These are phyloP conservation scores for Cornus florida DNA, from an alignment of 148 eudicot genomes.

Conservation along the genomic window DNA sequence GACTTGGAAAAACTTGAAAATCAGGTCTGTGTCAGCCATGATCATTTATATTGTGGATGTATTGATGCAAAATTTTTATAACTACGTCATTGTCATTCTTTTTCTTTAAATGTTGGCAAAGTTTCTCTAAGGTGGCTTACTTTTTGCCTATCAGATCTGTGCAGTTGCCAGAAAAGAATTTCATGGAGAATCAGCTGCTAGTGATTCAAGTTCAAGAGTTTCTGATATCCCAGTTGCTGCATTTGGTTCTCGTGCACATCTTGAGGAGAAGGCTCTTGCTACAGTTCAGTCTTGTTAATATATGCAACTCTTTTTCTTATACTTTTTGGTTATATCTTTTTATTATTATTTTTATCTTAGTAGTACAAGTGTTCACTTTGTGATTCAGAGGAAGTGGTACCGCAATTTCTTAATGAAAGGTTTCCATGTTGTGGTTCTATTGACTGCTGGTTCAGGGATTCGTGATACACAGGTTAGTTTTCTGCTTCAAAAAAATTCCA, in stretches of 20 bases:
- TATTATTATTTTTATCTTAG: slow-evolving; percentile 8
- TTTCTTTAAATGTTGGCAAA: not conserved
- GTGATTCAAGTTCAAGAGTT: slow-evolving; percentile 29
- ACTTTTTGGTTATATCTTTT: not conserved
- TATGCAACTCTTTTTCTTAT: not conserved
- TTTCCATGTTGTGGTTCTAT: slow-evolving; percentile 88
- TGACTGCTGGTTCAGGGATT: slow-evolving; percentile 96
- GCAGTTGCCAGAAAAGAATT: slow-evolving; percentile 52
- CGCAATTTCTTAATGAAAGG: slow-evolving; percentile 99
- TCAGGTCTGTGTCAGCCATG: slow-evolving; percentile 52
- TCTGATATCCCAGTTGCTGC: slow-evolving; percentile 51
- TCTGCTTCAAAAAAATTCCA: not conserved
- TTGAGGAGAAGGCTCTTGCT: slow-evolving; percentile 75
- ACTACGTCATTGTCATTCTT: not conserved
- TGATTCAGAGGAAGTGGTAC: slow-evolving; percentile 92
- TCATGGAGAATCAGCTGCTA: slow-evolving; percentile 16
- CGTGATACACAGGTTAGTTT: slow-evolving; percentile 90
- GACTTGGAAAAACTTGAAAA: slow-evolving; percentile 95
- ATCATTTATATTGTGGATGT: not conserved
- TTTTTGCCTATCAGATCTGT: slow-evolving; percentile 53
- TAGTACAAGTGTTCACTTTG: slow-evolving; percentile 10
- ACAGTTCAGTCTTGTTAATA: slow-evolving; percentile 34
- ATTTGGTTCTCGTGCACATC: slow-evolving; percentile 84
- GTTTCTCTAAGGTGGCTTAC: slow-evolving; percentile 18
- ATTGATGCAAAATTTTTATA: not conserved